Evolutionary conservation across 2,329 filamentous ascomycete genomes (phyloP).

Genomic region (Fusarium sp.): DNA sequence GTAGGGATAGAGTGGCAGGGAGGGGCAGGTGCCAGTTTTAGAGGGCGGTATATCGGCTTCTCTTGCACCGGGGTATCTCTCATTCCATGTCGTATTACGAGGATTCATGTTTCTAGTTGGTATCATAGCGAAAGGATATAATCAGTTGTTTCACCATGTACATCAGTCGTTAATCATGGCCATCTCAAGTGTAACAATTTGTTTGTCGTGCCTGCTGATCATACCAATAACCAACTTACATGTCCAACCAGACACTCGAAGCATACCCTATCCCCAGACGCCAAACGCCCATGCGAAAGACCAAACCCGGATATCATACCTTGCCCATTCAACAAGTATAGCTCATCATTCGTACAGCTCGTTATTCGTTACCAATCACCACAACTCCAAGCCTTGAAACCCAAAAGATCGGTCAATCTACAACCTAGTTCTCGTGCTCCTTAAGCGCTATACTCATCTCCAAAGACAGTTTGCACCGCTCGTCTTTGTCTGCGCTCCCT

Average conservation of each 20-base stretch:
- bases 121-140: conserved; percentile 34
- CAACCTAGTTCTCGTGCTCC: neutral
- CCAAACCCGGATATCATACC: neutral
- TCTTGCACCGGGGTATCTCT: conserved; percentile 8
- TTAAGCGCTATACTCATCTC: neutral
- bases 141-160: conserved; percentile 18
- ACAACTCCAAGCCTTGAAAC: neutral
- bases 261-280: neutral
- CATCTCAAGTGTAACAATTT: neutral
- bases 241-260: neutral
- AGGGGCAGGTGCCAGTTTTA: conserved; percentile 13
- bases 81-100: conserved; percentile 21
- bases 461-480: neutral
- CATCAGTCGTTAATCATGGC: neutral
- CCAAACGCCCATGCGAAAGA: neutral
- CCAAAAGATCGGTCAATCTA: neutral
- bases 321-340: neutral
- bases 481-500: neutral
- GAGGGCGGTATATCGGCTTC: conserved; percentile 8
- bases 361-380: neutral
- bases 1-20: conserved; percentile 37
- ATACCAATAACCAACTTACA: neutral
- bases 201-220: neutral
- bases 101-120: conserved; percentile 28
- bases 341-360: neutral